These are phyloP conservation scores for Saussurea involucrata DNA, from an alignment of 129 eudicot genomes.

Conservation along the genomic window DNA sequence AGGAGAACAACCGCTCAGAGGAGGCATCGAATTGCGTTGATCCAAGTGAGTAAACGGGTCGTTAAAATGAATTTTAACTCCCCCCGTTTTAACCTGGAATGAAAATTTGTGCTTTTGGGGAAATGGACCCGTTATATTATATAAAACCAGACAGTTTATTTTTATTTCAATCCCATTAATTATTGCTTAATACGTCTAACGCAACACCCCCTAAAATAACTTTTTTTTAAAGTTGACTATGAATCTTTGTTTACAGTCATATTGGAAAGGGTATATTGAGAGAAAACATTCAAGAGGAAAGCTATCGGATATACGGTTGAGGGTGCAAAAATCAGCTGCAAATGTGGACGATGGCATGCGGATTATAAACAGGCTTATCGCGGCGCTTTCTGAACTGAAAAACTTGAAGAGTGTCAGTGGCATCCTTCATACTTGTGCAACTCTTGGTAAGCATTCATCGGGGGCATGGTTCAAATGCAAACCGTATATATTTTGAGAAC, in stretches of 20 bases:
- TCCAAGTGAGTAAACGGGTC: slow-evolving; percentile 63
- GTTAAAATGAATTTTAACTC: too few species aligned
- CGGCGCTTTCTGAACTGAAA: slow-evolving; percentile 71
- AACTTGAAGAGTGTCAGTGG: slow-evolving; percentile 76
- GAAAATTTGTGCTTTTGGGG: too few species aligned
- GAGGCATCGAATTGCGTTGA: slow-evolving; percentile 38
- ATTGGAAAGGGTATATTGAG: slow-evolving; percentile 81
- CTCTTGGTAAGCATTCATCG: slow-evolving; percentile 47
- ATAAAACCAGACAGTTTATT: too few species aligned
- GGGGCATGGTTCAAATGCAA: neutral
- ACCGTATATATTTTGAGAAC: neutral
- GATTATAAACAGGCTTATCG: slow-evolving; percentile 78
- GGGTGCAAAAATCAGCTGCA: slow-evolving; percentile 74
- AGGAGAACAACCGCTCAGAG: slow-evolving; percentile 36
- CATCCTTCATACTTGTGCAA: slow-evolving; percentile 88
- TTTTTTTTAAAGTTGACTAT: too few species aligned
- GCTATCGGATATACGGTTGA: slow-evolving; percentile 59
- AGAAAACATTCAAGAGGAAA: slow-evolving; percentile 58
- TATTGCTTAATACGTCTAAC: too few species aligned
- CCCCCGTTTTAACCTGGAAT: too few species aligned
- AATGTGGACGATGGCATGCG: slow-evolving; percentile 84
- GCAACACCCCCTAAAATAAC: too few species aligned
- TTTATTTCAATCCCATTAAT: too few species aligned
- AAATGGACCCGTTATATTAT: too few species aligned
- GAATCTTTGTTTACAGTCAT: slow-evolving; percentile 41